phyloP scores from a whole-genome alignment of 805 yeast genomes.

The Monosporozyma servazzii region DNA sequence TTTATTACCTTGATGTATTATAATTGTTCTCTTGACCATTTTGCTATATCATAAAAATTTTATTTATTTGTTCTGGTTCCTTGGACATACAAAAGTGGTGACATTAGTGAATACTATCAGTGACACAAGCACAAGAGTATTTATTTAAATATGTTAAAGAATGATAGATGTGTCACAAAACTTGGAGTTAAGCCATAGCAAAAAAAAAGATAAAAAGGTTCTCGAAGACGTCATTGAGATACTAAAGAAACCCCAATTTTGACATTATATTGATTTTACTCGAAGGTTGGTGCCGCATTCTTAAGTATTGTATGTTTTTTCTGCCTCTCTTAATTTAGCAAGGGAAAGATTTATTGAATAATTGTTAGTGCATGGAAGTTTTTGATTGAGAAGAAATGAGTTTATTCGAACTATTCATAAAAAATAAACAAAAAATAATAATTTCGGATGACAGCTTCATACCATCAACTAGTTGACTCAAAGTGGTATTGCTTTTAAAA shows the following conservation, averaged over 20 bases:
- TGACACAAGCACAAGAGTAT: no score
- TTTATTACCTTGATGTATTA: not conserved
- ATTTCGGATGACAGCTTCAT: not conserved
- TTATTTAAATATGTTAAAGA: not conserved
- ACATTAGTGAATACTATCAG: no score
- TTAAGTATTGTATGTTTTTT: no score
- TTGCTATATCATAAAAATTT: not conserved
- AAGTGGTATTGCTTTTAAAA: no score
- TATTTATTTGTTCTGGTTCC: no score
- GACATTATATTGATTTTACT: no score
- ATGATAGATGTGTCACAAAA: not conserved
- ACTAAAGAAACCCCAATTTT: not conserved
- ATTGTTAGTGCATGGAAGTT: not conserved
- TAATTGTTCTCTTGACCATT: slow-evolving; percentile 1
- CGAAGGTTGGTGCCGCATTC: no score
- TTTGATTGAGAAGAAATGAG: not conserved
- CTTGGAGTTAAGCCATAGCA: not conserved
- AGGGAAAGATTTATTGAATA: not conserved
- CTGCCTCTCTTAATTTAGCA: not conserved
- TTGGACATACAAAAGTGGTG: no score
- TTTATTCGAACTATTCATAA: not conserved
- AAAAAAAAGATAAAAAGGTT: not conserved
- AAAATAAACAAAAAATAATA: not conserved
- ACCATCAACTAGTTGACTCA: no score
- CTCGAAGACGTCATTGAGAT: not conserved